Base-by-base conservation (phyloP, 2,329 filamentous ascomycete genomes). In the Fusarium odoratissimum region DNA sequence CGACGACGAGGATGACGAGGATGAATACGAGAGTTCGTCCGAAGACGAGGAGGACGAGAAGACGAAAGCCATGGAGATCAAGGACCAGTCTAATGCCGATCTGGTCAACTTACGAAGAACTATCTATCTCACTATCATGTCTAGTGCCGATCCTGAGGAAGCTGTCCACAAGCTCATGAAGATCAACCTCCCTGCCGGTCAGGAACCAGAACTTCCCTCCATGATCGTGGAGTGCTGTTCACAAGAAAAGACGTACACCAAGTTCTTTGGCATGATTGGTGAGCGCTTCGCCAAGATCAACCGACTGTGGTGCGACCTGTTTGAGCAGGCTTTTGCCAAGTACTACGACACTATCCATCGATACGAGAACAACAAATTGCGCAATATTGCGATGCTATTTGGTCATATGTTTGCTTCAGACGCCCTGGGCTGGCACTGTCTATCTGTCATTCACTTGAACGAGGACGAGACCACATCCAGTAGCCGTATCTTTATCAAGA, bases 321-420 rank as follows among this genome's bases (percentile, higher is more conserved):
- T 98, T 74, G 95, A 98, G 82, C 90, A 94, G 74, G 90, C 92
- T 28, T 99, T 99, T 81, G 89, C 89, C 69, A 95, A 95, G 77
- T 98, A 98, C 83, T 99, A 98, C 86, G 94, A 97, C 70, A 98
- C 95, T 0, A 98, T 98, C 69, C 96, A 99, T 82, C 93, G 96
- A 21, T 97, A 97, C 81, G 96, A 98, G 81, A 98, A 95, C 44
- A 98, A 98, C 82, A 91, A 94, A 68, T 88, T 99, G 41, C 92
- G 96, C 71, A 99, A 98, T 80, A 95, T 98, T 78, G 96, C 95
- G 23, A 91, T 95, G 69, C 94, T 99, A 80, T 99, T 98, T 77
- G 95, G 95, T 16, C 95, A 98, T 80, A 88, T 98, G 79, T 88
- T 99, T 57, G 91, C 93, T 51, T 93, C 91, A 14, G 95, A 98